Base-by-base conservation (phyloP, 2,329 filamentous ascomycete genomes). In the Rhynchosporium graminicola region DNA sequence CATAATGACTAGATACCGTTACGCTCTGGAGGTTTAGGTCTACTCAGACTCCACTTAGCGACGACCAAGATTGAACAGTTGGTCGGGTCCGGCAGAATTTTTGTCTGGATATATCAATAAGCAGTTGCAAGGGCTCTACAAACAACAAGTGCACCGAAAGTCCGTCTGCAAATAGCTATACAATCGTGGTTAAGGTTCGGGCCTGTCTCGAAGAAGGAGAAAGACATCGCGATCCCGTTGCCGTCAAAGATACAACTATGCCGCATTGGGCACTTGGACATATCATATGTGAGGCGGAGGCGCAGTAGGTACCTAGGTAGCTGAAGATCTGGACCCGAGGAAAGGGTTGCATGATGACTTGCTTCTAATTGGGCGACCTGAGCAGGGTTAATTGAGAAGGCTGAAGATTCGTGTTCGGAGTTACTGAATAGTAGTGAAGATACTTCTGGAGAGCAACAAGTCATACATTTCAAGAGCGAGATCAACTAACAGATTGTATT, bases 171-270 rank as follows among this genome's bases (percentile, higher is more conserved):
- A 20, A 42, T 42, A 28, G 20, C 15, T 42, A 26, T 54, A 7
- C 36, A 42, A 54, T 40, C 10, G 9, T 42, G 5, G 36, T 28
- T 28, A 13, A 36, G 13, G 33, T 10, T 54, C 12, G n/a, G n/a
- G 33, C 50, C 50, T 26, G 36, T 33, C 36, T 40, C 8, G 10
- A 40, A 42, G 51, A 13, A 54, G 13, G 51, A 38, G 36, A 20
- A 40, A 54, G 51, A 42, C 51, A 54, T 33, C 33, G 33, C 36
- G 4, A 31, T n/a, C 43, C 8, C 12, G 13, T 15, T n/a, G 43
- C 43, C 20, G 36, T n/a, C 51, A 54, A 54, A 10, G 51, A 54
- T n/a, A 45, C 26, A 57, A 46, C 54, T 57, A 57, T 43, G 26
- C 54, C 54, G 54, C 38, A 57, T 57, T 40, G 54, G 42, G 54